Evolutionary conservation across 1,139 yeast genomes (phyloP).

Genomic region (Diutina ranongensis): DNA sequence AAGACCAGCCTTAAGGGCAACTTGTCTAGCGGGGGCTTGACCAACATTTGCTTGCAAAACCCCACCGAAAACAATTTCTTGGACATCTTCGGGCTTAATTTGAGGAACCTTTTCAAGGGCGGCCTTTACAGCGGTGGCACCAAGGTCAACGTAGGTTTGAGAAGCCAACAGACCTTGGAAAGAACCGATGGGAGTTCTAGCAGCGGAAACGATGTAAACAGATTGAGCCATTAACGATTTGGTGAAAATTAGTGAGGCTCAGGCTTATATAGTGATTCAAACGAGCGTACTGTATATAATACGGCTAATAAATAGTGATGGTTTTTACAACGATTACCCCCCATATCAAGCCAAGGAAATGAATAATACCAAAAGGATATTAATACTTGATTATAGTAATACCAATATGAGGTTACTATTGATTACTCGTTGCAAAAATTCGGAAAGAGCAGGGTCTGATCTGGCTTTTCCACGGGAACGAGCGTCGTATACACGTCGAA

Average conservation of each 20-base stretch:
- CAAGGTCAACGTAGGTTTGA: slow-evolving; percentile 71
- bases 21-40: slow-evolving; percentile 98
- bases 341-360: too few species aligned
- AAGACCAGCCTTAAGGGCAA: slow-evolving; percentile 82
- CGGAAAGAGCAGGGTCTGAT: too few species aligned
- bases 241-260: neutral
- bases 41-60: slow-evolving; percentile 91
- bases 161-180: slow-evolving; percentile 78
- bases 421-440: too few species aligned
- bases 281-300: neutral
- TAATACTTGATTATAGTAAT: too few species aligned
- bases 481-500: neutral
- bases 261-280: neutral
- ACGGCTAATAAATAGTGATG: too few species aligned
- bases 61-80: slow-evolving; percentile 87
- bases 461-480: neutral
- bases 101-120: slow-evolving; percentile 79
- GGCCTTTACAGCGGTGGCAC: slow-evolving; percentile 83
- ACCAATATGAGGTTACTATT: too few species aligned
- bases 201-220: slow-evolving; percentile 81
- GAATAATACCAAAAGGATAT: too few species aligned
- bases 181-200: slow-evolving; percentile 92
- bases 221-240: slow-evolving; percentile 12
- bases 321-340: too few species aligned
- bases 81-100: slow-evolving; percentile 67